Conservation (phyloP, 495 filamentous ascomycete genomes). For the Lepidopterella palustris region DNA sequence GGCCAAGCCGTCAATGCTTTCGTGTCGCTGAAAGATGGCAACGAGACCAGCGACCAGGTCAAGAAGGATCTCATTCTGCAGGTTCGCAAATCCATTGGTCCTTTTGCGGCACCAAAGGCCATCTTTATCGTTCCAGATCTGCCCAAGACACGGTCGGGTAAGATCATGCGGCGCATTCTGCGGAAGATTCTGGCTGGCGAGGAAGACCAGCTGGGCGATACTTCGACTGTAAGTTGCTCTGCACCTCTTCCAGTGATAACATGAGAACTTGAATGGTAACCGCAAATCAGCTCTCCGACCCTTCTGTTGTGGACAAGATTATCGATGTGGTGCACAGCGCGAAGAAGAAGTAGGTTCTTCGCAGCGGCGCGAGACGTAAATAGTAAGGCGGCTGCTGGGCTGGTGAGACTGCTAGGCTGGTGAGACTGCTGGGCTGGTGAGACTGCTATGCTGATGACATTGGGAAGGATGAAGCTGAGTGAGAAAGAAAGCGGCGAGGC, state of each 20-base stretch:
- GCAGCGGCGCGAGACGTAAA: not conserved
- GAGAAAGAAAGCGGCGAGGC: not conserved
- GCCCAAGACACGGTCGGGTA: constrained; percentile 92
- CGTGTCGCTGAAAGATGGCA: constrained; percentile 83
- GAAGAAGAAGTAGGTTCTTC: constrained; percentile 44
- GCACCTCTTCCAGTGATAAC: not conserved
- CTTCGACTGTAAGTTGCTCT: constrained; percentile 70
- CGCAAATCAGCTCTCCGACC: constrained; percentile 83
- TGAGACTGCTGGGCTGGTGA: too few species aligned
- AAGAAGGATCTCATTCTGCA: constrained; percentile 90
- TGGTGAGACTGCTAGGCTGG: too few species aligned
- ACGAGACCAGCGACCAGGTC: constrained; percentile 69
- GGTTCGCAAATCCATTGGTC: constrained; percentile 93
- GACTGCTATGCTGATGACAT: too few species aligned
- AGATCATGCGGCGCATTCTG: constrained; percentile 98
- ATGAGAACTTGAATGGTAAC: not conserved
- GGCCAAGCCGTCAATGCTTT: constrained; percentile 98
- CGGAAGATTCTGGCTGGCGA: constrained; percentile 95
- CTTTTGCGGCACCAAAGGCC: constrained; percentile 93
- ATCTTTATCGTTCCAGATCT: constrained; percentile 86
- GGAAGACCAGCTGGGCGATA: constrained; percentile 94
- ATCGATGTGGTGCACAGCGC: constrained; percentile 67
- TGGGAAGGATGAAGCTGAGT: not conserved
- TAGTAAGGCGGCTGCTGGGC: not conserved
- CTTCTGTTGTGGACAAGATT: constrained; percentile 81